Evolutionary conservation across 139 green algal genomes (phyloP), one percentile per base, ranked within the genome.

Genomic region (Chlorella sp.): DNA sequence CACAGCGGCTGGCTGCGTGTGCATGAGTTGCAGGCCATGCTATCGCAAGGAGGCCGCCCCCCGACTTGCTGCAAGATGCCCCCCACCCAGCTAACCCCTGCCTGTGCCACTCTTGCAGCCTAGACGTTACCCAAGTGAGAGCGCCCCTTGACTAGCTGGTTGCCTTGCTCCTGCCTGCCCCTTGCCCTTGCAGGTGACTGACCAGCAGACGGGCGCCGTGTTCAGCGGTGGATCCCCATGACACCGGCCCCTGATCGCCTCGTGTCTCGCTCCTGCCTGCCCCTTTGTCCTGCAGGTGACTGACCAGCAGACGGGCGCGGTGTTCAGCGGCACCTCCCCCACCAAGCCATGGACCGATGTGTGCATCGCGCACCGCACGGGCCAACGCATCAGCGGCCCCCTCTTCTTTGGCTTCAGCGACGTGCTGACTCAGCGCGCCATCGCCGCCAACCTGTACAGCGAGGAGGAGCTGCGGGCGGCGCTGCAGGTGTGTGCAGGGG

Each of bases 401-500:
- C 91, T 94, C 36, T 95, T 91, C 89, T 96, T 94, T 71, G 93
- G 93, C 22, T 96, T 96, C 91, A 87, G 48, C 18, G 91, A 95
- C 83, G 39, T 48, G 15, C 60, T 91, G 42, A 95, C 90, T 12
- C 89, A 93, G 92, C 78, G 77, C 18, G 93, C 93, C 75, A 90
- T 95, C 39, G 68, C 88, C 37, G 61, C 21, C 26, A 88, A 88
- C 84, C 85, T 94, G 66, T 95, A 94, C 86, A 89, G 22, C 22
- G 34, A 81, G 22, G 39, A 5, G 34, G 92, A 95, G 92, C 81
- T 93, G 79, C n/a, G 18, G 39, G 92, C 93, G 30, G 92, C 92
- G 18, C 57, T 92, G 71, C 82, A 89, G 85, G 86, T 73, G 77
- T n/a, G 37, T 15, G 30, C 3, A 1, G 28, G 39, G 1, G 0